These are phyloP conservation scores for Spathaspora boniae DNA, from an alignment of 805 yeast genomes.

Conservation along the genomic window DNA sequence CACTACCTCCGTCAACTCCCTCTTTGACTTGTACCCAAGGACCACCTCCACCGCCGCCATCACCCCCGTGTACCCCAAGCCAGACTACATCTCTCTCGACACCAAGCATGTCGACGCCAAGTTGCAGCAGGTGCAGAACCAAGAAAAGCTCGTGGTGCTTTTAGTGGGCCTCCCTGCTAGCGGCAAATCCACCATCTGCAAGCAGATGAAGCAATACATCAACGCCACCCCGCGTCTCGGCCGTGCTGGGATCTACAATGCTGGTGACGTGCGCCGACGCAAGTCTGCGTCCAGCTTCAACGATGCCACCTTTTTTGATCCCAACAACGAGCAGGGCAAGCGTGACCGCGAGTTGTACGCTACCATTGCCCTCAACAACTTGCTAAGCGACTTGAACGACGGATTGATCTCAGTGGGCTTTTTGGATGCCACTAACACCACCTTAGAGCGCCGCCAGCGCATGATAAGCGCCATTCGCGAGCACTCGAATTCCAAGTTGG, in stretches of 20 bases:
- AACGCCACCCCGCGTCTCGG: conserved; percentile 21
- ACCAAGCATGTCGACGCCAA: conserved; percentile 3
- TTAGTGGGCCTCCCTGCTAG: conserved; percentile 42
- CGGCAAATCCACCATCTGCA: conserved; percentile 38
- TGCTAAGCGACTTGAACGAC: conserved; percentile 27
- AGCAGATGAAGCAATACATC: conserved; percentile 28
- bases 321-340: conserved; percentile 26
- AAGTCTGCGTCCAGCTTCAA: conserved; percentile 20
- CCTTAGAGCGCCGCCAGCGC: conserved; percentile 28
- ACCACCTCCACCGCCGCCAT: conserved; percentile 8
- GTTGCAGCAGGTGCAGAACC: background rate
- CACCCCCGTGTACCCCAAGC: conserved; percentile 10
- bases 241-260: conserved; percentile 39
- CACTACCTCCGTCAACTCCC: conserved; percentile 25
- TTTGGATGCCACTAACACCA: conserved; percentile 43
- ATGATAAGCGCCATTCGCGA: conserved; percentile 25
- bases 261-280: conserved; percentile 49
- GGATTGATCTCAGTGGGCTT: conserved; percentile 32
- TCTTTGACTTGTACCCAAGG: conserved; percentile 18
- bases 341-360: conserved; percentile 36
- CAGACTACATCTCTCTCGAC: conserved; percentile 4
- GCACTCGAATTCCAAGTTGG: conserved; percentile 31
- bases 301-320: conserved; percentile 37
- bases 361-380: conserved; percentile 26
- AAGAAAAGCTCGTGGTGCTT: conserved; percentile 16